phyloP scores from a whole-genome alignment of 2,329 filamentous ascomycete species.

The Zarea fungicola region DNA sequence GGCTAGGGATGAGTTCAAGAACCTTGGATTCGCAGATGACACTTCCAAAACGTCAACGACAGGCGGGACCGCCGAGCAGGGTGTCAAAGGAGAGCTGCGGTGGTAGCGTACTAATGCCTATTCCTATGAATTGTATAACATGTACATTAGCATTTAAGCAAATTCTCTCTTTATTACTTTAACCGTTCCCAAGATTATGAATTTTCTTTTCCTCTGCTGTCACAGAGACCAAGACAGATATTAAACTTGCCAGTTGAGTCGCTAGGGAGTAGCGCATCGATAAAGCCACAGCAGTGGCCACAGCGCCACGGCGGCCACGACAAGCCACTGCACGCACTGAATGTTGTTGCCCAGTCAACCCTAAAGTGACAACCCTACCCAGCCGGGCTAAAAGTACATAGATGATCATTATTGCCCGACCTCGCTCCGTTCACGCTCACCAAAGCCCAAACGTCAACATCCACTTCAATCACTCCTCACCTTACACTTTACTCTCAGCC shows the following conservation, averaged over 20 bases:
- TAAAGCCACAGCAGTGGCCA: no score
- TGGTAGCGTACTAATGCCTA: slow-evolving; percentile 25
- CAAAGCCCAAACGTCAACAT: slow-evolving; percentile 11
- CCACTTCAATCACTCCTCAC: neutral
- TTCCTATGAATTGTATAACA: neutral
- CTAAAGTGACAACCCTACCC: slow-evolving; percentile 1
- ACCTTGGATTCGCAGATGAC: slow-evolving; percentile 65
- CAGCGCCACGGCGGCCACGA: neutral
- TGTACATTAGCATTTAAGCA: slow-evolving; percentile 5
- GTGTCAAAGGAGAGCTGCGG: slow-evolving; percentile 32
- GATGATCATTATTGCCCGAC: slow-evolving; percentile 10
- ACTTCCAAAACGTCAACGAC: slow-evolving; percentile 16
- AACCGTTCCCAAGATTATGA: neutral
- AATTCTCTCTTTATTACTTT: neutral
- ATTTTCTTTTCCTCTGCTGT: neutral
- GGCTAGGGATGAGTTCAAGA: slow-evolving; percentile 92
- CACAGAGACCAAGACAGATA: neutral
- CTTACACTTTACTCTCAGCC: neutral
- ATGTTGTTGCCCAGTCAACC: slow-evolving; percentile 25
- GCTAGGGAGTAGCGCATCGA: no score
- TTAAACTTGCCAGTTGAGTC: neutral
- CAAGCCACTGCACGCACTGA: neutral
- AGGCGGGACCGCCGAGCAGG: slow-evolving; percentile 26
- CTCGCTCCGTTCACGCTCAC: slow-evolving; percentile 3
- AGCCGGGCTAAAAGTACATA: neutral